A percentile compares a stretch with the other conserved stretches of the same genome.
Conservation (phyloP, 345 rosid genomes). For the Nephelium lappaceum region DNA sequence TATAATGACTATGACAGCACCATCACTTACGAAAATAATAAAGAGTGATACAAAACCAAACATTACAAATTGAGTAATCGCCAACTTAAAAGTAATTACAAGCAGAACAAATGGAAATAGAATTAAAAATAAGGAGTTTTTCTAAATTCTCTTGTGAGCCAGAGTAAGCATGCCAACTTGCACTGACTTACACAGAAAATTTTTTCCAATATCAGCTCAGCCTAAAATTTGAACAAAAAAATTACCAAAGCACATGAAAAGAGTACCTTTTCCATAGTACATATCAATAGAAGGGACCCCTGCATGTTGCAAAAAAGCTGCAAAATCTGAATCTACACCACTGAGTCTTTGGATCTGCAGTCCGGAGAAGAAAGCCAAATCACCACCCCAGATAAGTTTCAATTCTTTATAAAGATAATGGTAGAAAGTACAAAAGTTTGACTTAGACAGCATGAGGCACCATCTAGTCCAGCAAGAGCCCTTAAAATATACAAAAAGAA, state of each 20-base stretch:
- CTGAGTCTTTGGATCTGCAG: conserved; percentile 84
- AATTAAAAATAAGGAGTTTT: not conserved
- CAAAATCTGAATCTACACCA: conserved; percentile 89
- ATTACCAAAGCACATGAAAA: not conserved
- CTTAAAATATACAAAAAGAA: not conserved
- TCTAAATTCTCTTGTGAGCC: too few relatives aligned
- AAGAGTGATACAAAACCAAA: not conserved
- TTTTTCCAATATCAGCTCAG: not conserved
- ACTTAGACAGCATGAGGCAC: not conserved
- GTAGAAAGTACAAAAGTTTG: conserved; percentile 8
- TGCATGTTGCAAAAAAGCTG: conserved; percentile 91
- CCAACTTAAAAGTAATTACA: not conserved
- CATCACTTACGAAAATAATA: not conserved
- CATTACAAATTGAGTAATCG: not conserved
- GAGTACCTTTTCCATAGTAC: conserved; percentile 86
- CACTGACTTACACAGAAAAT: not conserved
- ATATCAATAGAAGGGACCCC: conserved; percentile 90
- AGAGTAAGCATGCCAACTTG: not conserved
- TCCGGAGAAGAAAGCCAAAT: conserved; percentile 18
- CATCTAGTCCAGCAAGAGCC: not conserved
- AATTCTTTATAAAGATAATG: conserved; percentile 11
- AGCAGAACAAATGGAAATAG: not conserved
- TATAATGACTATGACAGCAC: not conserved
- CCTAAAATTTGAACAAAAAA: not conserved
- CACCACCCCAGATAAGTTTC: conserved; percentile 4